These are phyloP conservation scores for Tetraselmis striata DNA, from an alignment of 139 green algal species.

Conservation along the genomic window DNA sequence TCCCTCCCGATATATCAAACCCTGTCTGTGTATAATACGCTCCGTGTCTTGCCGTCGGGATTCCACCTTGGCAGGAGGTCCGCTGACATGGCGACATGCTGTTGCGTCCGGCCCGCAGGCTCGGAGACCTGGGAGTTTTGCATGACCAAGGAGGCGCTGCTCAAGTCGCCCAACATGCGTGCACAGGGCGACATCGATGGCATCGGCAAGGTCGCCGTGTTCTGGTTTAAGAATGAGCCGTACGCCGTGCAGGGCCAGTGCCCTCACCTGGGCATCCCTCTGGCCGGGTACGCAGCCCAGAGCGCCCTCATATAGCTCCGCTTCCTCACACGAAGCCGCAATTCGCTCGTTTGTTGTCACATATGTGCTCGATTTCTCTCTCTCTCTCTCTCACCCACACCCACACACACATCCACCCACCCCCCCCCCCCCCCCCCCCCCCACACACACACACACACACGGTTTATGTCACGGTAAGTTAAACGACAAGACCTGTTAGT, in stretches of 20 bases:
- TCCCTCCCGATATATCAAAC: not conserved
- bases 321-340: too few species aligned
- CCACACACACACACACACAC: too few species aligned
- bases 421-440: too few species aligned
- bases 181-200: not conserved
- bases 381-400: too few species aligned
- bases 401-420: too few species aligned
- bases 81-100: not conserved
- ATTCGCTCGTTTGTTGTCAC: too few species aligned
- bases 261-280: constrained; percentile 3
- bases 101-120: not conserved
- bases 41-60: too few species aligned
- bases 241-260: constrained; percentile 2
- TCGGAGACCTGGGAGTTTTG: not conserved
- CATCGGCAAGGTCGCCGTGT: not conserved
- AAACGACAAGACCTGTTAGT: too few species aligned
- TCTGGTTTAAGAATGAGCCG: constrained; percentile 3
- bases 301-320: too few species aligned
- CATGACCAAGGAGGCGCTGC: not conserved
- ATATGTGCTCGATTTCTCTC: too few species aligned
- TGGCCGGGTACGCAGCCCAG: not conserved
- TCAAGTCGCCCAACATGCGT: constrained; percentile 2
- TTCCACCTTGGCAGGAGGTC: not conserved
- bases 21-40: not conserved
- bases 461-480: too few species aligned